A percentile compares a stretch with the other conserved stretches of the same genome.
phyloP scores from a whole-genome alignment of 176 grass and related monocot species.

The Raddia distichophylla region DNA sequence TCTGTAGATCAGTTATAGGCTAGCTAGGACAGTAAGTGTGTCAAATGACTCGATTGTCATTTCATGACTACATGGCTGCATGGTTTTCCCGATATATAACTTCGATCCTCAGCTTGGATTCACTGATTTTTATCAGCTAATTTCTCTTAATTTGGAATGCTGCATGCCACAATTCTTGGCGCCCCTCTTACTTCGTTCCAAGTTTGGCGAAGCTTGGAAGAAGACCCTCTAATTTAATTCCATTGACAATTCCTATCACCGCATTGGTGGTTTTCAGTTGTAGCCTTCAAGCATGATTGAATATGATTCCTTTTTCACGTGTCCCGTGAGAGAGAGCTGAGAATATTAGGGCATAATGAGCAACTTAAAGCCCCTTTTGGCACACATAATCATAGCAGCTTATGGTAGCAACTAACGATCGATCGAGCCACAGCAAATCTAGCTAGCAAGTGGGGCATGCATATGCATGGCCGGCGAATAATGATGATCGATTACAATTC shows the following conservation, averaged over 20 bases:
- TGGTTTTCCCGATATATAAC: neutral
- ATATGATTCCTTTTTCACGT: neutral
- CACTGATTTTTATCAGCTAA: neutral
- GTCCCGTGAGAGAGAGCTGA: neutral
- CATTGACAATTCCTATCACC: too few relatives aligned
- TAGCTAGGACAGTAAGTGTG: too few relatives aligned
- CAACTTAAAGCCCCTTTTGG: conserved; percentile 19
- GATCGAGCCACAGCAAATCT: conserved; percentile 19
- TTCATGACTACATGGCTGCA: neutral
- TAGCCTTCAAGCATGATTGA: neutral
- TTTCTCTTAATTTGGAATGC: neutral
- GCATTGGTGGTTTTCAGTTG: neutral
- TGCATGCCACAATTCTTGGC: neutral
- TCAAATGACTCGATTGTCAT: too few relatives aligned
- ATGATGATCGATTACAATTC: conserved; percentile 34
- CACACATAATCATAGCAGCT: conserved; percentile 1
- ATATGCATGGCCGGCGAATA: conserved; percentile 11
- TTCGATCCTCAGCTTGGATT: neutral
- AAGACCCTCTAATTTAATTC: neutral
- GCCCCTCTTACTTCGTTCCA: neutral
- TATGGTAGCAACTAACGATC: neutral
- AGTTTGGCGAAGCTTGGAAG: neutral
- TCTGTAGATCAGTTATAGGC: neutral
- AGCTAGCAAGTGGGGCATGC: neutral
- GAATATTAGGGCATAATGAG: neutral